phyloP scores from a whole-genome alignment of 2,329 filamentous ascomycete species.

The Aspergillus viridinutans region DNA sequence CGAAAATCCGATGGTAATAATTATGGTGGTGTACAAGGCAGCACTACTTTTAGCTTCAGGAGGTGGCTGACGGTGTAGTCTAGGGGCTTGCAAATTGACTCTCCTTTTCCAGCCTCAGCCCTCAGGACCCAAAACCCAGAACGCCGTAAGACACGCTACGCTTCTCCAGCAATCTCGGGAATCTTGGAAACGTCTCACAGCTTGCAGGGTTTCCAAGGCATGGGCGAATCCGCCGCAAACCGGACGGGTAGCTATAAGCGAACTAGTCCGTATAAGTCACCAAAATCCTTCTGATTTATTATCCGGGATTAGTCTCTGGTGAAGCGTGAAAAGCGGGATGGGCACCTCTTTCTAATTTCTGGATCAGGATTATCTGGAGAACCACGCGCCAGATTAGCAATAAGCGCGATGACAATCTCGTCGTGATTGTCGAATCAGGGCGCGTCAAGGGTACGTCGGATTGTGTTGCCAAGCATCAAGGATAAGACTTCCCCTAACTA shows the following conservation, averaged over 20 bases:
- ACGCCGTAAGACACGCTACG: background rate
- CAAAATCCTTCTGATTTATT: background rate
- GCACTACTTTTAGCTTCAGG: conserved; percentile 11
- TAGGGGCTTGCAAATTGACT: conserved; percentile 5
- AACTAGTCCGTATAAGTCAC: background rate
- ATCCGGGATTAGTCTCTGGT: background rate
- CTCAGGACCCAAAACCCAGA: background rate
- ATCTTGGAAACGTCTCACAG: background rate
- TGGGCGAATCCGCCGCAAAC: background rate
- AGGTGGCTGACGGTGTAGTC: conserved; percentile 16
- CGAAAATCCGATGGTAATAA: background rate
- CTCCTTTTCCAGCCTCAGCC: background rate
- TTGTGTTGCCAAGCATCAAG: conserved; percentile 21
- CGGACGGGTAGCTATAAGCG: background rate
- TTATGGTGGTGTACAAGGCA: background rate
- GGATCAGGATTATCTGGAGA: conserved; percentile 14
- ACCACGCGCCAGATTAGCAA: conserved; percentile 23
- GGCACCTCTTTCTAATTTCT: background rate
- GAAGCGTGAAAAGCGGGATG: background rate
- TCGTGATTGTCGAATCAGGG: conserved; percentile 27
- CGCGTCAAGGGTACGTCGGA: conserved; percentile 19
- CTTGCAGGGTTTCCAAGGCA: background rate
- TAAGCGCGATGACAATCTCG: conserved; percentile 19
- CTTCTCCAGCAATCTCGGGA: background rate
- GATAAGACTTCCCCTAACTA: conserved; percentile 10